Evolutionary conservation across 257 asterid genomes (phyloP), one percentile per base, ranked within the genome.

Genomic region (Catharanthus roseus): DNA sequence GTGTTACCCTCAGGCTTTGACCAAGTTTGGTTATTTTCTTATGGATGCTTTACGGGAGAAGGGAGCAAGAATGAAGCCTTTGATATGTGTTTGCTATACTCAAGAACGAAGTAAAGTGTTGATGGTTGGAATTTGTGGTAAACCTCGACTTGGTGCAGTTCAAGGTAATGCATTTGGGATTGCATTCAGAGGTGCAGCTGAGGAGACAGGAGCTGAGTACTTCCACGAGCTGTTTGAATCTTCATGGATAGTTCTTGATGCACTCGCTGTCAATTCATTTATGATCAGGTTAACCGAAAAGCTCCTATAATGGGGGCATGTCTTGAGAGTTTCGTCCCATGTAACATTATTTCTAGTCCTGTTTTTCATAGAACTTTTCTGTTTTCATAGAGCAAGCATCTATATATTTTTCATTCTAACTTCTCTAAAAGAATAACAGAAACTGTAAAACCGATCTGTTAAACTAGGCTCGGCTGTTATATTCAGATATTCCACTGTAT

Each of bases 201-300:
- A 88, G 77, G 96, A 90, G 77, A 95, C 97, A 0, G 96, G 96
- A 68, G 87, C 91, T 7, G 99, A 91, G 83, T 91, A 86, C 76
- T 92, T 95, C 56, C 98, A 95, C n/a, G 99, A 95, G 81, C 90
- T 95, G 12, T 95, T 95, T 42, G 99, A 95, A 74, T 91, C 97
- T 1, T 95, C 99, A 1, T 92, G 98, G 99, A 87, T 92, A 26
- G 95, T 95, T 76, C 77, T 95, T 83, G 97, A 95, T 67, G 89
- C 97, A 6, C 73, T 68, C 67, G 91, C 93, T 61, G 92, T 92
- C 70, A 95, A 95, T 80, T 77, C 88, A n/a, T 95, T 95, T 87
- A 92, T 95, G 99, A 88, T 91, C 80, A 83, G 95, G 86, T 80
- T 95, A 71, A 92, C 95, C 6, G 95, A 90, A 85, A 92, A 87